phyloP scores from a whole-genome alignment of 2,329 filamentous ascomycete genomes.

The Dactylellina haptotyla region DNA sequence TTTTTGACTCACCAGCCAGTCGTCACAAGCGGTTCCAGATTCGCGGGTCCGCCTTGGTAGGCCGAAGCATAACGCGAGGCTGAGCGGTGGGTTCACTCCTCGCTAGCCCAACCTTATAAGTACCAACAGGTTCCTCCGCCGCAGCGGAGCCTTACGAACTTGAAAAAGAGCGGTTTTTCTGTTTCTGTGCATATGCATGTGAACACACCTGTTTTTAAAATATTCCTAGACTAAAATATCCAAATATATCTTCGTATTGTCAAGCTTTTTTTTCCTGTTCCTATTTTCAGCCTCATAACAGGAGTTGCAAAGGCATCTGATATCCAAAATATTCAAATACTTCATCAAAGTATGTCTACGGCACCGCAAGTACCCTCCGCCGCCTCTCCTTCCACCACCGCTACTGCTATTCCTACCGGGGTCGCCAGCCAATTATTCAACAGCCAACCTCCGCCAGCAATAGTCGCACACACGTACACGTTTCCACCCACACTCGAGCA shows the following conservation, averaged over 20 bases:
- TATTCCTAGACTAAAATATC: background rate
- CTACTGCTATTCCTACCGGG: background rate
- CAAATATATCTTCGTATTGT: background rate
- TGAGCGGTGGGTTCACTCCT: background rate
- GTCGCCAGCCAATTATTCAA: background rate
- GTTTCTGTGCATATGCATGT: background rate
- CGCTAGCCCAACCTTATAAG: constrained; percentile 21
- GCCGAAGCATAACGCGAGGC: background rate
- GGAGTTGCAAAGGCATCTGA: too few species aligned
- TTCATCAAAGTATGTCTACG: background rate
- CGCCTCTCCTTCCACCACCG: background rate
- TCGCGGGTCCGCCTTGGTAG: constrained; percentile 8
- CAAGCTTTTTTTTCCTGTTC: background rate
- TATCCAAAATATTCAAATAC: too few species aligned
- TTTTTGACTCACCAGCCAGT: constrained; percentile 17
- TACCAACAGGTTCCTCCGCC: background rate
- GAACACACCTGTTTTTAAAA: background rate
- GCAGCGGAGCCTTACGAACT: background rate
- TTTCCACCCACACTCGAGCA: constrained; percentile 14
- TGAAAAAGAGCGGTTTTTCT: background rate
- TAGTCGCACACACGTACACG: constrained; percentile 25
- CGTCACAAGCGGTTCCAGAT: background rate
- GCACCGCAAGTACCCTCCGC: background rate
- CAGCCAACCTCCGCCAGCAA: constrained; percentile 27
- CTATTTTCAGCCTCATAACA: background rate